Evolutionary conservation across 2,329 filamentous ascomycete species (phyloP).

Genomic region (Claviceps humidiphila): DNA sequence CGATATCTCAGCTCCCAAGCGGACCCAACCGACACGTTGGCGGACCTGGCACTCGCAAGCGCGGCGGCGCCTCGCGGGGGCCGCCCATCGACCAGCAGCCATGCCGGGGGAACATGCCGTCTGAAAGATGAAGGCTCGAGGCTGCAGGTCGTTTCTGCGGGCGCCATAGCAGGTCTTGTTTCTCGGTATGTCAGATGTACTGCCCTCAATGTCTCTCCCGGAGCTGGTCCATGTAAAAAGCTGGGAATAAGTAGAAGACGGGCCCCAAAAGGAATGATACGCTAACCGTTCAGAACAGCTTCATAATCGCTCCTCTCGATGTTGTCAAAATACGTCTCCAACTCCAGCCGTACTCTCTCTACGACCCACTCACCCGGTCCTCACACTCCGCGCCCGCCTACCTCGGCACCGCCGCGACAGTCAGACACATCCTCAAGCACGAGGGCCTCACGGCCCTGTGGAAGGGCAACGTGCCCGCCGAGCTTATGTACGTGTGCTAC

Average conservation of each 20-base stretch:
- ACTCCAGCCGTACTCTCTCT: constrained; percentile 75
- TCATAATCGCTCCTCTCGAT: constrained; percentile 88
- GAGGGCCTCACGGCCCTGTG: constrained; percentile 82
- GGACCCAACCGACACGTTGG: constrained; percentile 3
- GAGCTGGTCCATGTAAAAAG: neutral
- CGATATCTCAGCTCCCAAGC: neutral
- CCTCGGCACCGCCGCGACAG: constrained; percentile 63
- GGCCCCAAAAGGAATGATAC: neutral
- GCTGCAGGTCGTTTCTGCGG: constrained; percentile 42
- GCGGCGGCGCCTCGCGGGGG: constrained; percentile 1
- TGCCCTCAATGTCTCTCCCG: neutral
- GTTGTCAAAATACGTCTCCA: constrained; percentile 97
- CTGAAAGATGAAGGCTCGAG: constrained; percentile 50
- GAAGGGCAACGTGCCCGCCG: constrained; percentile 96
- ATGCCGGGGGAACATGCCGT: constrained; percentile 20
- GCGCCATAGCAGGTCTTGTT: constrained; percentile 63
- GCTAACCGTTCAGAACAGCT: constrained; percentile 34
- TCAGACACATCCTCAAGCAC: constrained; percentile 61
- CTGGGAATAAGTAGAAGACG: neutral
- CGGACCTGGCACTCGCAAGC: constrained; percentile 3
- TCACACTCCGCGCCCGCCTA: constrained; percentile 37
- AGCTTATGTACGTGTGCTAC: constrained; percentile 88
- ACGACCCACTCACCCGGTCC: constrained; percentile 54
- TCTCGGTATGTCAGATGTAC: constrained; percentile 51
- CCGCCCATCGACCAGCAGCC: constrained; percentile 20